Base-by-base conservation (phyloP, 371 early-diverging fungal genomes). In the Rhizopus arrhizus region DNA sequence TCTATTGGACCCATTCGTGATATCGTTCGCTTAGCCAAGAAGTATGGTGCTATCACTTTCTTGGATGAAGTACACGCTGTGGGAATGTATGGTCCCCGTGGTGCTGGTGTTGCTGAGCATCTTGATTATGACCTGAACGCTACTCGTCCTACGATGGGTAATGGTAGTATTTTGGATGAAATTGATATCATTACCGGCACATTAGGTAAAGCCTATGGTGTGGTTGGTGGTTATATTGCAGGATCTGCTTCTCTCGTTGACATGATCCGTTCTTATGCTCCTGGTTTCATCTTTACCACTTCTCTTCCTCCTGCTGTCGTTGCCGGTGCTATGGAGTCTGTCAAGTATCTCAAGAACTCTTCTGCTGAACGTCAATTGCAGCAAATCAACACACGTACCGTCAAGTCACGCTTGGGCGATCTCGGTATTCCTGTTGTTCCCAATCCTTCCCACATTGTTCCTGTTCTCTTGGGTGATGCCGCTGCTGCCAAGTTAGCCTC, bases 271-370 rank as follows among this genome's bases (percentile, higher is more conserved):
- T 94, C 95, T 29, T 98, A 97, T 73, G 99, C 99, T 8, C 98
- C 98, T 40, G 99, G 99, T 42, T 98, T 98, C 78, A 98, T 98
- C 73, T 98, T 98, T 74, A 98, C 99, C 59, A 98, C 99, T 5
- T 97, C 98, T 16, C 85, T 98, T 29, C 99, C 99, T 33, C 99
- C 99, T 38, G 85, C 91, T 36, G 89, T 95, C 54, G 95, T 91
- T 12, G 86, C 94, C 35, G 99, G 96, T 58, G 94, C 97, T 11
- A 80, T 92, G 49, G 89, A 94, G 22, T 93, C 95, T 57, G 89
- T 98, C 74, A 88, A 91, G 62, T 91, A 97, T 71, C 85, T 98
- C 59, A 91, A 91, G 63, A 56, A 78, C 56, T 95, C 95, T 13
- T 83, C 80, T 50, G 73, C 72, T 36, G 98, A 97, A 72, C 94